phyloP scores from a whole-genome alignment of 768 basidiomycete genomes.

The Artomyces pyxidatus region DNA sequence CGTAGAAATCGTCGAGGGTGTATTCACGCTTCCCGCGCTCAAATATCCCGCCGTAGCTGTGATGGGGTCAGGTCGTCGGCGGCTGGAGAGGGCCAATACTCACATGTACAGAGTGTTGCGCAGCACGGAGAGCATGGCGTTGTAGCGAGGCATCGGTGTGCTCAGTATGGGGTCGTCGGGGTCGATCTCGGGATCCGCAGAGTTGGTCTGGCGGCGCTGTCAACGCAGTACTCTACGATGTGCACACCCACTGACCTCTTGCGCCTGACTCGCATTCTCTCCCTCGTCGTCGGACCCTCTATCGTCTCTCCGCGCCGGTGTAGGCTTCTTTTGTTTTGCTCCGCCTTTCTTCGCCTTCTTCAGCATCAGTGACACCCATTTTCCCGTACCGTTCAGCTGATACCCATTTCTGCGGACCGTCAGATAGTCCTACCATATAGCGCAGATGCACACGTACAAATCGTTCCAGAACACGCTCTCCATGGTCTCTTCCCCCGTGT shows the following conservation, averaged over 20 bases:
- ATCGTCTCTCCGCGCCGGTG: constrained; percentile 7
- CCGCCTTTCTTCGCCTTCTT: constrained; percentile 50
- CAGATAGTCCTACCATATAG: not conserved
- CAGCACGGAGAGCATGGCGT: constrained; percentile 81
- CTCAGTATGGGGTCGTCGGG: constrained; percentile 59
- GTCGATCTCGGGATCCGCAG: constrained; percentile 33
- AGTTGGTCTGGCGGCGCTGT: no score
- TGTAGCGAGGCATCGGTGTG: constrained; percentile 68
- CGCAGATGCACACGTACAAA: no score
- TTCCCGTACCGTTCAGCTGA: constrained; percentile 62
- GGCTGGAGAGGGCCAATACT: constrained; percentile 21
- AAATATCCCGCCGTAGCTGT: constrained; percentile 85
- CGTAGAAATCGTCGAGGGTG: constrained; percentile 84
- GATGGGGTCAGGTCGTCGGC: not conserved
- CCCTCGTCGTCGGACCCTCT: constrained; percentile 12
- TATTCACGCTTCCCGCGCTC: constrained; percentile 79
- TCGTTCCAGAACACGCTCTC: constrained; percentile 87
- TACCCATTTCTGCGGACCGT: constrained; percentile 57
- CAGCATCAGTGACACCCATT: constrained; percentile 72
- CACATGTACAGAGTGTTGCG: constrained; percentile 83
- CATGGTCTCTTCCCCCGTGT: constrained; percentile 73
- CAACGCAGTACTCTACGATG: no score
- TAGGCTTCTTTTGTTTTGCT: constrained; percentile 25
- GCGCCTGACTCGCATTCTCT: constrained; percentile 21
- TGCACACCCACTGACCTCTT: constrained; percentile 17